Evolutionary conservation across 805 yeast species (phyloP), one percentile per base, ranked within the genome.

Genomic region (Saccharomyces paradoxus): DNA sequence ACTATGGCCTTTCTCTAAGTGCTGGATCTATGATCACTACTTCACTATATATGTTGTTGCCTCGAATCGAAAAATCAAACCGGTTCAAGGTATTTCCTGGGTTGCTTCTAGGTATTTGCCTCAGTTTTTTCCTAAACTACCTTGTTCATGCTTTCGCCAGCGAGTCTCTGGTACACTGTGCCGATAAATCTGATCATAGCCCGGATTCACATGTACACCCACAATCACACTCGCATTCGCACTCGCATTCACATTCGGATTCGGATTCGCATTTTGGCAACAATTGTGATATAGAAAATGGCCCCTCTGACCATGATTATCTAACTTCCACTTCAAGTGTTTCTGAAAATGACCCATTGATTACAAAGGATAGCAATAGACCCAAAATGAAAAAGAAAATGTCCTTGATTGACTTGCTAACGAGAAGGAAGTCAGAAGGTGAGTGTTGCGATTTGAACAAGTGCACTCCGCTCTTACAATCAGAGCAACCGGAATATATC

Each of bases 21-120:
- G 76, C 92, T 0, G 98, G 99, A 0, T 88, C 96, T 27, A 77
- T 92, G 68, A 55, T 85, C 1, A 81, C 90, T 63, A 89, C 97
- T 0, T 81, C 96, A 0, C 71, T 92, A 50, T 86, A 81, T 71
- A 80, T 83, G 56, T 74, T 92, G 51, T 71, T 91, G n/a, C 97
- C 97, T 0, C 84, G 81, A 56, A 79, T 88, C 3, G 57, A 66
- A 32, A 56, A 55, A 51, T 59, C 73, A 7, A 76, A 76, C 55
- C 58, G 74, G 26, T 66, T 81, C 51, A 72, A 81, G 46, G 70
- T 75, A 0, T 74, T 80, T 9, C 78, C 79, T 59, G 74, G 73
- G 3, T 60, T 64, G 29, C 8, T 81, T 3, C 62, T 71, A 1
- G 98, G 99, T 2, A 79, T 86, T 2, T 48, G 72, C 1, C 58